phyloP scores from a whole-genome alignment of 2,329 filamentous ascomycete genomes.

The Cladosporium phlei region DNA sequence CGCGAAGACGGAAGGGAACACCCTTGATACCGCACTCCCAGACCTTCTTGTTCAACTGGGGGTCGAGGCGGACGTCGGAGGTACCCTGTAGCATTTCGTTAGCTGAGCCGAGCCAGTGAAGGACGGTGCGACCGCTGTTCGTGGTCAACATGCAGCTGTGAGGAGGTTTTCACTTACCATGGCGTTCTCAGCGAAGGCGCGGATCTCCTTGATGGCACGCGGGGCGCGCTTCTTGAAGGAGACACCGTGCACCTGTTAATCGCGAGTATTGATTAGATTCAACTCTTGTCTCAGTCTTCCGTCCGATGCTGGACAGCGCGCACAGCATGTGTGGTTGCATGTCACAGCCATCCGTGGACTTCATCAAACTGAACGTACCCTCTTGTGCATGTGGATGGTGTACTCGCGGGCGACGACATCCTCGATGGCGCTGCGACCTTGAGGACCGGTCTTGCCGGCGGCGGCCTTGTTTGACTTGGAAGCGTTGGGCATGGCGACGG shows the following conservation, averaged over 20 bases:
- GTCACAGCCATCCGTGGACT: constrained; percentile 55
- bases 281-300: constrained; percentile 58
- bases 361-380: constrained; percentile 79
- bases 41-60: constrained; percentile 99
- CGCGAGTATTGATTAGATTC: constrained; percentile 32
- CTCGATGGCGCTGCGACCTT: constrained; percentile 84
- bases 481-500: constrained; percentile 14
- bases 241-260: constrained; percentile 84
- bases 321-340: constrained; percentile 13
- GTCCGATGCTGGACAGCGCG: constrained; percentile 46
- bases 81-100: constrained; percentile 63
- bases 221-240: constrained; percentile 99
- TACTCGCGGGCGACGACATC: constrained; percentile 99
- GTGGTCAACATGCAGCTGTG: background rate
- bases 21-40: constrained; percentile 99
- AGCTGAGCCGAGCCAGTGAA: background rate
- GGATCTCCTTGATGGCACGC: constrained; percentile 99
- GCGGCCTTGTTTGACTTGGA: constrained; percentile 53
- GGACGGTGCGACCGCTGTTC: no score
- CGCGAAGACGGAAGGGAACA: constrained; percentile 91
- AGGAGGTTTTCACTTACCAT: constrained; percentile 69
- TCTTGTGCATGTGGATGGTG: constrained; percentile 99
- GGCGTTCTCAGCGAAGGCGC: constrained; percentile 82
- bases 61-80: constrained; percentile 94
- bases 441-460: constrained; percentile 60